Percentiles rank a stretch among this genome's conserved stretches.
Evolutionary conservation across 768 basidiomycete genomes (phyloP).

Genomic region (Pleurotus eryngii): DNA sequence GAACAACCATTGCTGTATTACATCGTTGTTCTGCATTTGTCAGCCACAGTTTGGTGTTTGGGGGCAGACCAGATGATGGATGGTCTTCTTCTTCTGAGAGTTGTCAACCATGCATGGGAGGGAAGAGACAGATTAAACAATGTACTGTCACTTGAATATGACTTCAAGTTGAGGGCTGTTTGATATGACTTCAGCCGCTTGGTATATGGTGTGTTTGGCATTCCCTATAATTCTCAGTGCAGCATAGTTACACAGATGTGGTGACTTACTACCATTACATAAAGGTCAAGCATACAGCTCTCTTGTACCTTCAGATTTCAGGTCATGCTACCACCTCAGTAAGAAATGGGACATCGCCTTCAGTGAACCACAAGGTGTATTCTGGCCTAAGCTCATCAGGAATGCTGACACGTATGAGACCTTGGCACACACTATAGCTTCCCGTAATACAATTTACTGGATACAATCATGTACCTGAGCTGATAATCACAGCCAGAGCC

Average conservation of each 20-base stretch:
- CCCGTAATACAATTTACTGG: background rate
- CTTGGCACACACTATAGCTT: background rate
- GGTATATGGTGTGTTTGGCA: background rate
- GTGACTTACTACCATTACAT: background rate
- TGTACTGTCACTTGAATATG: background rate
- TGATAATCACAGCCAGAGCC: background rate
- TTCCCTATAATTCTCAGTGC: background rate
- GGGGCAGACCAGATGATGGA: background rate
- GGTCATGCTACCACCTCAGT: background rate
- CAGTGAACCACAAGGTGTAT: background rate
- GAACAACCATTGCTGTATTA: background rate
- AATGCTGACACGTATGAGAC: background rate
- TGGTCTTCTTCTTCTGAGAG: background rate
- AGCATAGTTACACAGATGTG: background rate
- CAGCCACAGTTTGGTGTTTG: background rate
- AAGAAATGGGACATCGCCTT: background rate
- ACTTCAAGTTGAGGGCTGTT: background rate
- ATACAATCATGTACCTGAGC: background rate
- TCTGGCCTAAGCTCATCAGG: background rate
- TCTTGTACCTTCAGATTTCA: background rate
- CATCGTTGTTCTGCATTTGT: background rate
- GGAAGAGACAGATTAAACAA: background rate
- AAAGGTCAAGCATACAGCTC: background rate
- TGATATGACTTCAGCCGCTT: background rate
- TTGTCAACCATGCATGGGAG: background rate